These are phyloP conservation scores for Butyriboletus loyo DNA, from an alignment of 768 basidiomycete genomes.

Conservation along the genomic window DNA sequence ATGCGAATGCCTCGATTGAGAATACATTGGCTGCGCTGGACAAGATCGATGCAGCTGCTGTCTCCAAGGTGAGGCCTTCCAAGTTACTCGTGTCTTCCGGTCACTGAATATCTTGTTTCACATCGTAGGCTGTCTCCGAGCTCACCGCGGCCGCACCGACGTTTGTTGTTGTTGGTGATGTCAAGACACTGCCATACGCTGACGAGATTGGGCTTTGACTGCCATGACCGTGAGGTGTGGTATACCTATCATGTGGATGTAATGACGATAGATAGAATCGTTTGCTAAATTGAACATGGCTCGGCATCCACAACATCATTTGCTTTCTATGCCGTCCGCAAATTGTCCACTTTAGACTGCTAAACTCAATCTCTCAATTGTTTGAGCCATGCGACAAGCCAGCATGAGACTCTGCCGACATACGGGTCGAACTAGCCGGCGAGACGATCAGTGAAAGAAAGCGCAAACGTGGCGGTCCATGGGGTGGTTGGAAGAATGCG, in stretches of 20 bases:
- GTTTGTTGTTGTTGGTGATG: slow-evolving; percentile 82
- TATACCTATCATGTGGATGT: slow-evolving; percentile 15
- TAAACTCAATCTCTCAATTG: not conserved
- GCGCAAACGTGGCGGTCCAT: no score
- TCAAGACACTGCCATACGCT: slow-evolving; percentile 71
- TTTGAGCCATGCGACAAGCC: no score
- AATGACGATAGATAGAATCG: slow-evolving; percentile 17
- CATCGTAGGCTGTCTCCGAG: slow-evolving; percentile 49
- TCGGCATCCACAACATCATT: not conserved
- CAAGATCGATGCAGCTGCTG: slow-evolving; percentile 57
- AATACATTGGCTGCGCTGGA: slow-evolving; percentile 67
- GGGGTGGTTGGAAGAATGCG: no score
- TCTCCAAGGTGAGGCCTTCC: slow-evolving; percentile 58
- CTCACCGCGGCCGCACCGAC: slow-evolving; percentile 80
- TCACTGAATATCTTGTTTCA: not conserved
- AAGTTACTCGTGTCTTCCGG: not conserved
- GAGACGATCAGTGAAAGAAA: no score
- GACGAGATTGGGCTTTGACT: slow-evolving; percentile 78
- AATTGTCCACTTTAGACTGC: not conserved
- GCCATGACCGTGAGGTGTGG: not conserved
- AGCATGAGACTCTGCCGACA: no score
- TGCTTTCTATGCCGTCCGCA: not conserved
- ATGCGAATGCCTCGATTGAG: slow-evolving; percentile 53
- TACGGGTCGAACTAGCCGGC: no score
- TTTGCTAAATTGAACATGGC: not conserved